Evolutionary conservation across 352 stramenopile species (phyloP).

Genomic region (Blastocystis sp.): DNA sequence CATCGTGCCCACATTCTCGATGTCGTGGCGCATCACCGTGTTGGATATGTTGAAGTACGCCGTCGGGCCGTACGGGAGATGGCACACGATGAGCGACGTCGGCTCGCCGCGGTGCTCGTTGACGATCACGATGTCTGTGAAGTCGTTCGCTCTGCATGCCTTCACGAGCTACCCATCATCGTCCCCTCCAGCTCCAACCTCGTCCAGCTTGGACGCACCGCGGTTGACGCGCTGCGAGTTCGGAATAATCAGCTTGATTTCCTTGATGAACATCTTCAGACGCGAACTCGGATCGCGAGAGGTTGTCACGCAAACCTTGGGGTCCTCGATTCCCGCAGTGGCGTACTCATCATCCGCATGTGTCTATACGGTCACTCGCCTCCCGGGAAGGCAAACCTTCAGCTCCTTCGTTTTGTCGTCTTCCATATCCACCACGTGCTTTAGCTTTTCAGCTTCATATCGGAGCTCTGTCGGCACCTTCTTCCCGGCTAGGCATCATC

Average conservation of each 20-base stretch:
- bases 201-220: conserved; percentile 86
- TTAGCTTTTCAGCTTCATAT: conserved; percentile 85
- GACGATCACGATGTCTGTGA: conserved; percentile 95
- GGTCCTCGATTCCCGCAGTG: conserved; percentile 91
- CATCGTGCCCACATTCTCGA: conserved; percentile 88
- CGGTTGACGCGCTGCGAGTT: conserved; percentile 96
- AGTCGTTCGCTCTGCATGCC: conserved; percentile 89
- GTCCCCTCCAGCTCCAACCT: conserved; percentile 72
- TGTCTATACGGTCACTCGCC: conserved; percentile 73
- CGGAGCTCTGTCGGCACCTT: conserved; percentile 93
- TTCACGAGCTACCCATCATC: conserved; percentile 86
- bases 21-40: conserved; percentile 94
- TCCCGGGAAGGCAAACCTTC: conserved; percentile 10
- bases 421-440: conserved; percentile 86
- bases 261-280: conserved; percentile 99
- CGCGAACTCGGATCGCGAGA: conserved; percentile 90
- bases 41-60: conserved; percentile 96
- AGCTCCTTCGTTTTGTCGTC: conserved; percentile 83
- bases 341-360: conserved; percentile 99
- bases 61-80: conserved; percentile 95
- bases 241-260: conserved; percentile 95
- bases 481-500: conserved; percentile 78
- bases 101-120: conserved; percentile 97
- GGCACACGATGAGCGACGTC: conserved; percentile 94
- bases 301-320: conserved; percentile 95